Conservation (phyloP, 225 moss, liverwort and hornwort genomes). For the Sphagnum tenellum region DNA sequence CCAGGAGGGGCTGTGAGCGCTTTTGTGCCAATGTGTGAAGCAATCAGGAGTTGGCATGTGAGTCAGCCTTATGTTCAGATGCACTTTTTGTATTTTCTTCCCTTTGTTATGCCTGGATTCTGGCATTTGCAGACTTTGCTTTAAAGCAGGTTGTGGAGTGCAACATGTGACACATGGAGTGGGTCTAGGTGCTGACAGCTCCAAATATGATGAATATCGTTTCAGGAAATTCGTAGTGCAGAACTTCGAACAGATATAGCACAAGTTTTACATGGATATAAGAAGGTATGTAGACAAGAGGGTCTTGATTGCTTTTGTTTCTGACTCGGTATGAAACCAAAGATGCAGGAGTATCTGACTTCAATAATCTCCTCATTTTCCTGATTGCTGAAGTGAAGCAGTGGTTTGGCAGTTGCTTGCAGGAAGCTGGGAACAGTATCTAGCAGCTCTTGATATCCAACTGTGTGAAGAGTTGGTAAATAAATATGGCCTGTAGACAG, state of each 20-base stretch:
- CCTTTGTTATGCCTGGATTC: not conserved
- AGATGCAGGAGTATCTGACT: not conserved
- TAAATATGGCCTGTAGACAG: conserved; percentile 44
- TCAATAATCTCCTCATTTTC: not conserved
- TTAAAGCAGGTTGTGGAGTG: conserved; percentile 1
- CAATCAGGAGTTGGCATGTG: conserved; percentile 99
- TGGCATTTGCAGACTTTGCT: not conserved
- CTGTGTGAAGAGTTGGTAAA: conserved; percentile 83
- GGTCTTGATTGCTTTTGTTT: not conserved
- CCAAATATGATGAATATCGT: not conserved
- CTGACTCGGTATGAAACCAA: not conserved
- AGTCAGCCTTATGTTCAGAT: conserved; percentile 8
- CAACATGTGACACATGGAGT: not conserved
- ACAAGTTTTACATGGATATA: conserved; percentile 86
- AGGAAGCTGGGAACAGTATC: conserved; percentile 86
- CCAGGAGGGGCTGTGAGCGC: conserved; percentile 83
- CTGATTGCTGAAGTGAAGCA: not conserved
- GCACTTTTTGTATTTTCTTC: too few species aligned
- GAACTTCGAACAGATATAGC: conserved; percentile 85
- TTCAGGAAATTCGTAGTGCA: conserved; percentile 82
- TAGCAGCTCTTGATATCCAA: conserved; percentile 69
- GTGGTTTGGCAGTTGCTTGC: conserved; percentile 57
- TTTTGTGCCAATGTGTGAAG: conserved; percentile 91
- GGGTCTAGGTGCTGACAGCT: not conserved
- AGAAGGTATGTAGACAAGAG: conserved; percentile 38